Evolutionary conservation across 1,284 basidiomycete species (phyloP).

Genomic region (Microbotryum intermedium): DNA sequence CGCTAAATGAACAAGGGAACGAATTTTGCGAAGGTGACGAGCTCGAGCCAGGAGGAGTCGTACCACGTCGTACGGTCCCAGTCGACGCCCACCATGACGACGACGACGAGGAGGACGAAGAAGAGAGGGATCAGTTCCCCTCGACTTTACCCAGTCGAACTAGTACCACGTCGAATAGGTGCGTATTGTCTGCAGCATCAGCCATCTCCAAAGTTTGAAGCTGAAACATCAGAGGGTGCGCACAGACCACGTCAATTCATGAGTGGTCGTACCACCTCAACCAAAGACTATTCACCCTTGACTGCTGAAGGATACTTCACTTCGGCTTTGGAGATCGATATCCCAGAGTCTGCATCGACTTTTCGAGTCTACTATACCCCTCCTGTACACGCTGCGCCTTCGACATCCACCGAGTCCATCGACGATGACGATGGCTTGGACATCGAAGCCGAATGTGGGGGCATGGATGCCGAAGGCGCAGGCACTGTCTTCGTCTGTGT

Average conservation of each 20-base stretch:
- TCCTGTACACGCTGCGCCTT: neutral
- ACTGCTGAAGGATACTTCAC: slow-evolving; percentile 65
- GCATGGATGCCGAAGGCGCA: slow-evolving; percentile 34
- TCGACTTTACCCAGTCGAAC: neutral
- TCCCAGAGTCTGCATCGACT: slow-evolving; percentile 36
- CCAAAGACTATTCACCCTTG: slow-evolving; percentile 53
- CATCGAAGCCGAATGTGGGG: slow-evolving; percentile 41
- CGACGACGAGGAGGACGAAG: slow-evolving; percentile 49
- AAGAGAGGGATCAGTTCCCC: slow-evolving; percentile 30
- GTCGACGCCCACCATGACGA: slow-evolving; percentile 47
- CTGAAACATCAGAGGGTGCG: too few relatives aligned
- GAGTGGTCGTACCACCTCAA: slow-evolving; percentile 7
- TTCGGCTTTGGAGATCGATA: slow-evolving; percentile 59
- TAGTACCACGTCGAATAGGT: neutral
- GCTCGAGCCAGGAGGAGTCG: too few relatives aligned
- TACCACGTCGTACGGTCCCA: neutral
- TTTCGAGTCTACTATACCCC: slow-evolving; percentile 61
- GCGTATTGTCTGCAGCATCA: neutral
- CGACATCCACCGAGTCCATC: slow-evolving; percentile 13
- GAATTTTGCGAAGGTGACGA: too few relatives aligned
- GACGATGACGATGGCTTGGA: slow-evolving; percentile 34
- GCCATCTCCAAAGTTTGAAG: too few relatives aligned
- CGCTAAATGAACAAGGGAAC: slow-evolving; percentile 14
- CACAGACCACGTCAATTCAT: neutral
- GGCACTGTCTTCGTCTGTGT: slow-evolving; percentile 76